A percentile compares a stretch with the other conserved stretches of the same genome.
Conservation (phyloP, 139 green algal species). For the Chlamydomonas sp. region DNA sequence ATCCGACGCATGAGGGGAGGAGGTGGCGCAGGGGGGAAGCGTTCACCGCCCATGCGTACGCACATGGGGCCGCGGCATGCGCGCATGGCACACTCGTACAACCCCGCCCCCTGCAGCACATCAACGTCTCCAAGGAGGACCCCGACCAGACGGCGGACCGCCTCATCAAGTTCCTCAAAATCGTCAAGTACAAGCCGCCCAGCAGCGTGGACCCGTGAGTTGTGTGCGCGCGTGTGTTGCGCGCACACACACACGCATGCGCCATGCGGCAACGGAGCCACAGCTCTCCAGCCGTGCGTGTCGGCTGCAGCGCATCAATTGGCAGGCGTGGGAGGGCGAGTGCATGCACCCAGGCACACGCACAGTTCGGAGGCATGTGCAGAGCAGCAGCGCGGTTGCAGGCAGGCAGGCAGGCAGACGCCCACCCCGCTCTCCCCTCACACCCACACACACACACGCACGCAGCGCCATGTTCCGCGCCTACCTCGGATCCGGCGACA, state of each 20-base stretch:
- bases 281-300: too few relatives aligned
- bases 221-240: not conserved
- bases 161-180: conserved; percentile 43
- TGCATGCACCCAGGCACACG: too few relatives aligned
- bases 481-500: conserved; percentile 35
- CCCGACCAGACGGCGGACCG: conserved; percentile 40
- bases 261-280: too few relatives aligned
- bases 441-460: conserved; percentile 6
- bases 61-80: not conserved
- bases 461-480: conserved; percentile 36
- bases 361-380: too few relatives aligned
- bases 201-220: conserved; percentile 40
- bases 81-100: not conserved
- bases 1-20: too few relatives aligned
- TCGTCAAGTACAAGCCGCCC: conserved; percentile 51
- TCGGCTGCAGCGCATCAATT: too few relatives aligned
- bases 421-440: not conserved
- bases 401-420: not conserved
- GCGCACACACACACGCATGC: too few relatives aligned
- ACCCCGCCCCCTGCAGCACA: conserved; percentile 31
- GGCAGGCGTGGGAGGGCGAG: too few relatives aligned
- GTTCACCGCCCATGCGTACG: too few relatives aligned
- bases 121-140: conserved; percentile 31
- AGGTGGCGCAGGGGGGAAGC: too few relatives aligned
- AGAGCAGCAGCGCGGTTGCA: too few relatives aligned